These are phyloP conservation scores for Falciphora oryzae DNA, from an alignment of 2,329 filamentous ascomycete genomes.

Conservation along the genomic window DNA sequence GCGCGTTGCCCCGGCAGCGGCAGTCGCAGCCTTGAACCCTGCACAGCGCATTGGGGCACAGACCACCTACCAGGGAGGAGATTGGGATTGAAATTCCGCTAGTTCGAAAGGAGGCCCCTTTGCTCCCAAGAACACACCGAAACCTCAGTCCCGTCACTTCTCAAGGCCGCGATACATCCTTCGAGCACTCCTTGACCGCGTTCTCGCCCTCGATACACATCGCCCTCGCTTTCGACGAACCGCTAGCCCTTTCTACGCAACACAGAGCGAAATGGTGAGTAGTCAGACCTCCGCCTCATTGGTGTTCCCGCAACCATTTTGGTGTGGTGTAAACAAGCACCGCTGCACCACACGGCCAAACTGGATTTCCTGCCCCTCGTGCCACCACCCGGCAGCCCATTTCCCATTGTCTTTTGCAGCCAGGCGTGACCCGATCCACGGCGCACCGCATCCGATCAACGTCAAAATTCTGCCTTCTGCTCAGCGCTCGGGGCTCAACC, in stretches of 20 bases:
- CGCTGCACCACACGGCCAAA: neutral
- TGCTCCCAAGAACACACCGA: neutral
- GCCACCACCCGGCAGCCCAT: neutral
- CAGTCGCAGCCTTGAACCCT: conserved; percentile 3
- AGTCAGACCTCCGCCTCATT: neutral
- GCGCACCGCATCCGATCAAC: neutral
- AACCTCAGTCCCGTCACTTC: neutral
- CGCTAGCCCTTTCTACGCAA: neutral
- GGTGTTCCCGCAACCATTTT: neutral
- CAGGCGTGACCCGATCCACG: neutral
- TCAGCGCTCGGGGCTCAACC: neutral
- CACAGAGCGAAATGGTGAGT: conserved; percentile 2
- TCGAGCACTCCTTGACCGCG: neutral
- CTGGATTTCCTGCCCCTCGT: neutral
- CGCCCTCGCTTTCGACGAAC: neutral
- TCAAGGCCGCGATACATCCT: neutral
- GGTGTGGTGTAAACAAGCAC: neutral
- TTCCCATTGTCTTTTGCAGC: neutral
- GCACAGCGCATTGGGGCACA: conserved; percentile 6
- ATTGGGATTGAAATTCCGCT: conserved; percentile 2
- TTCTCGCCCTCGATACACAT: neutral
- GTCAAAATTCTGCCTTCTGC: neutral
- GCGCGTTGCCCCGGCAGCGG: conserved; percentile 7
- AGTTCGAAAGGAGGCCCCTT: conserved; percentile 1
- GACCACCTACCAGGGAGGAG: conserved; percentile 7